Conservation (phyloP, 2,329 filamentous ascomycete genomes). For the Helotiales sp. region DNA sequence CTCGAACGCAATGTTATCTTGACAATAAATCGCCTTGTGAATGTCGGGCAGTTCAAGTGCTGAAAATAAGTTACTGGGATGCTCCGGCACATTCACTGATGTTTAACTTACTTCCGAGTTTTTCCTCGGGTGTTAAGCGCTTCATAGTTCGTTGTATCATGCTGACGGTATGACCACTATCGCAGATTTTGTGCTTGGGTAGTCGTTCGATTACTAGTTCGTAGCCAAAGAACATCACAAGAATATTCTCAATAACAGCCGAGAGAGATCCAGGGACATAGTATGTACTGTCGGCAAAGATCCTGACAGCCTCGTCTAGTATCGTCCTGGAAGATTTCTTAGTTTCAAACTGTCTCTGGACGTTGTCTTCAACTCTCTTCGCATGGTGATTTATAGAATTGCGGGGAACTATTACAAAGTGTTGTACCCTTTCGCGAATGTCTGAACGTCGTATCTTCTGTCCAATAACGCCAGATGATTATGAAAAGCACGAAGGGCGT, state of each 20-base stretch:
- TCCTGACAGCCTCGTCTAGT: not conserved
- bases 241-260: not conserved
- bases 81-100: not conserved
- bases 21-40: not conserved
- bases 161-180: not conserved
- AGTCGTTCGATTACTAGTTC: not conserved
- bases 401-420: too few species aligned
- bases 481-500: too few species aligned
- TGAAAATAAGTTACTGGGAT: not conserved
- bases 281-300: not conserved
- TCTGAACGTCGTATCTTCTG: too few species aligned
- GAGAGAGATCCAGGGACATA: not conserved
- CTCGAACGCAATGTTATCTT: not conserved
- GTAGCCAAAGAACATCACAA: not conserved
- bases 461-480: too few species aligned
- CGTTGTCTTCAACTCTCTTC: too few species aligned
- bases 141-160: not conserved
- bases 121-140: not conserved
- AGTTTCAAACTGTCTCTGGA: not conserved
- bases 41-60: not conserved
- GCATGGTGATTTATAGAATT: too few species aligned
- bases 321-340: not conserved
- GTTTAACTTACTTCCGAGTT: not conserved
- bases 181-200: too few species aligned
- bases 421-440: too few species aligned